Percentiles rank a stretch among this genome's conserved stretches.
phyloP scores from a whole-genome alignment of 1,139 yeast genomes.

The Barnettozyma hawaiiensis region DNA sequence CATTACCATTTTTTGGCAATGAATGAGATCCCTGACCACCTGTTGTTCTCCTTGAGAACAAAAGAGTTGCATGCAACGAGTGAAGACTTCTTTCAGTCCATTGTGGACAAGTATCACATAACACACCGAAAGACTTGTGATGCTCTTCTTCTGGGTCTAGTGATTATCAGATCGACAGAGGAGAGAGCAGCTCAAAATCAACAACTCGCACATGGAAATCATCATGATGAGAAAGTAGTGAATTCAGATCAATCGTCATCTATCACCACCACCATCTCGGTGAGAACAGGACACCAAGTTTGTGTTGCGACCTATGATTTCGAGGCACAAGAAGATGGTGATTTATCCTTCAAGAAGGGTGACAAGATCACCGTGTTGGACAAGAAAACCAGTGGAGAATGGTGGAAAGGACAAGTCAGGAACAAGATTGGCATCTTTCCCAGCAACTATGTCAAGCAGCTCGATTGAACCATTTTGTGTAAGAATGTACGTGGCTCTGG shows the following conservation, averaged over 20 bases:
- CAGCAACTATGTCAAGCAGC: slow-evolving; percentile 39
- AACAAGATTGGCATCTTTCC: slow-evolving; percentile 52
- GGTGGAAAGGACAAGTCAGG: slow-evolving; percentile 56
- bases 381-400: slow-evolving; percentile 35
- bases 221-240: too few relatives aligned
- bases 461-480: neutral
- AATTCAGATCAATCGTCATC: slow-evolving; percentile 6
- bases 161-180: slow-evolving; percentile 10
- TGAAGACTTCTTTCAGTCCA: slow-evolving; percentile 1
- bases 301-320: slow-evolving; percentile 36
- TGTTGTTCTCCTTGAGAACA: slow-evolving; percentile 11
- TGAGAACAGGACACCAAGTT: slow-evolving; percentile 15
- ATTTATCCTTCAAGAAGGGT: slow-evolving; percentile 45
- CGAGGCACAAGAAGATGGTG: slow-evolving; percentile 36
- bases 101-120: slow-evolving; percentile 9
- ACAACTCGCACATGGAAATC: too few relatives aligned
- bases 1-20: slow-evolving; percentile 28
- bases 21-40: slow-evolving; percentile 18
- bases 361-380: slow-evolving; percentile 43
- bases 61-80: slow-evolving; percentile 8
- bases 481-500: too few relatives aligned
- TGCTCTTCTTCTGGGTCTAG: slow-evolving; percentile 6
- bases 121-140: neutral
- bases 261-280: too few relatives aligned
- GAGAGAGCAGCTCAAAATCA: too few relatives aligned